Conservation (phyloP, 1,284 basidiomycete genomes). For the Heterobasidion parviporum region DNA sequence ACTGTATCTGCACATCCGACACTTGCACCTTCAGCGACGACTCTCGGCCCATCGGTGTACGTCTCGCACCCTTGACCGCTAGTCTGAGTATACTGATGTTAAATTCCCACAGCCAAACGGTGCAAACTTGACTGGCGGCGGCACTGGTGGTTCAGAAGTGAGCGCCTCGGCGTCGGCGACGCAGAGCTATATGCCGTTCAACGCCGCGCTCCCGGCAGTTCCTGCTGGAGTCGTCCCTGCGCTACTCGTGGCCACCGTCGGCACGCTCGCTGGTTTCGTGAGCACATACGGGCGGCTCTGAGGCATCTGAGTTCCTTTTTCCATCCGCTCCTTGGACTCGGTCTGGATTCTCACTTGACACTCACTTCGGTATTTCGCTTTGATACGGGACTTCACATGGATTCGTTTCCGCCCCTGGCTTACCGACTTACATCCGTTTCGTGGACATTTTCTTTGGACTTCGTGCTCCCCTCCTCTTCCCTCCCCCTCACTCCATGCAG, state of each 20-base stretch:
- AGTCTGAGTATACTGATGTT: constrained; percentile 5
- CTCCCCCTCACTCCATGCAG: not conserved
- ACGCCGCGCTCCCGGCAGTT: constrained; percentile 21
- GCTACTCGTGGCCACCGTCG: constrained; percentile 22
- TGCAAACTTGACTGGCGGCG: constrained; percentile 59
- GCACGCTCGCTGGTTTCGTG: constrained; percentile 22
- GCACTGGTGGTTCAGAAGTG: constrained; percentile 27
- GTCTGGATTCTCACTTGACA: not conserved
- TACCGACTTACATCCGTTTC: not conserved
- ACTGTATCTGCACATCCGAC: constrained; percentile 51
- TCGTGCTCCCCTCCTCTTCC: not conserved
- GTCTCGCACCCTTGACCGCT: constrained; percentile 15
- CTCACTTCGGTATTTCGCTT: not conserved
- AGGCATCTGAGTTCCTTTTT: not conserved
- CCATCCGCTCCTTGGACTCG: not conserved
- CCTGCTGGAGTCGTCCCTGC: constrained; percentile 24
- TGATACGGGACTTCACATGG: not conserved
- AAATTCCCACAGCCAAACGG: constrained; percentile 45
- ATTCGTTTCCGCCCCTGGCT: not conserved
- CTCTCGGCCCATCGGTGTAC: constrained; percentile 60
- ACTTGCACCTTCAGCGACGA: constrained; percentile 56
- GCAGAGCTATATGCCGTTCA: constrained; percentile 41
- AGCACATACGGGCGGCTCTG: constrained; percentile 12
- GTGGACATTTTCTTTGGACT: not conserved
- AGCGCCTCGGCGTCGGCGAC: constrained; percentile 16